Evolutionary conservation across 2,329 filamentous ascomycete genomes (phyloP), one percentile per base, ranked within the genome.

Genomic region (Talaromyces sp.): DNA sequence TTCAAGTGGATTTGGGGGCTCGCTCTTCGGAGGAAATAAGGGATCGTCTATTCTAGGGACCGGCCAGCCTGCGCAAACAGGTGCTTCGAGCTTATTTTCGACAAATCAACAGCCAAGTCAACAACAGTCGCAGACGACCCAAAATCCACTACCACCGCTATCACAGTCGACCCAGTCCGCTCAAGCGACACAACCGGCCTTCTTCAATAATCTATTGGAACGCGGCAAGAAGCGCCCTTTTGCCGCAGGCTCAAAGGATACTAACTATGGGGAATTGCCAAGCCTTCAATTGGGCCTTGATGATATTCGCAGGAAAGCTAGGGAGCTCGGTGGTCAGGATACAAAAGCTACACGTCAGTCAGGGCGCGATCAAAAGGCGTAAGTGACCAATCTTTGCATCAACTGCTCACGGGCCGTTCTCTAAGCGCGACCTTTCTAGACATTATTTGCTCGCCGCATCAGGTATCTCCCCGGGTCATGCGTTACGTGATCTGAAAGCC

Each of bases 371-470:
- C 80, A 74, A 63, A 84, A 83, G 70, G 85, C 85, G 78, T 85
- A 75, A 75, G 82, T 75, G 59, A 52, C 8, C 16, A 28, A 14
- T 48, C 11, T 18, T 37, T 40, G 18, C 44, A 21, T 25, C 18
- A 37, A 50, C 5, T n/a, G 11, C 11, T 33, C 40, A n/a, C 52
- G 5, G 28, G 37, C n/a, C 23, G 18, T n/a, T 50, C 28, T 50
- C 35, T 60, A 18, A 60, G 28, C 44, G 37, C 25, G n/a, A 16
- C 25, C n/a, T 58, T 31, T 18, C 46, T 66, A 93, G 90, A 70
- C 93, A 97, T 75, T 97, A 96, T 76, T 83, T 98, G 44, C 87
- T 99, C 57, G 92, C 93, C 31, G 93, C 91, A 7, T 98, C 95
- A 12, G 95, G 95, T 37, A 90, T 99, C 63, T 92, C 96, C 71